Evolutionary conservation across 495 filamentous ascomycete species (phyloP).

Genomic region (Penicillium chermesinum): DNA sequence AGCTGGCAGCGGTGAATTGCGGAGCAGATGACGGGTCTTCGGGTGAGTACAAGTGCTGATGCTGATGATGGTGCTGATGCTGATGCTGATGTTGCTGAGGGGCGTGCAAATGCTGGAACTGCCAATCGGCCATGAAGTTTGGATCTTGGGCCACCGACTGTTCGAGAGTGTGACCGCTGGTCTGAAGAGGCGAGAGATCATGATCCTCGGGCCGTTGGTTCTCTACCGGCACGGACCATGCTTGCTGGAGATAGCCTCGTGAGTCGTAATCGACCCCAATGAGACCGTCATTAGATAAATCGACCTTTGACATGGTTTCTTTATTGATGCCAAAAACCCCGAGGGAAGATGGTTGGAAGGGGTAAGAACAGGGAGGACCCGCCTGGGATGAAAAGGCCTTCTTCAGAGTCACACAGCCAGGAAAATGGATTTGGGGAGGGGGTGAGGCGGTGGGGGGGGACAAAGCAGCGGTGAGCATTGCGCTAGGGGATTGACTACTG

Average conservation of each 20-base stretch:
- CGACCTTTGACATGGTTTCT: slow-evolving; percentile 39
- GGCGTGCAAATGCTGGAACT: slow-evolving; percentile 49
- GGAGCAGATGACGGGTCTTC: slow-evolving; percentile 48
- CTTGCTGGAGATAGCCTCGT: slow-evolving; percentile 41
- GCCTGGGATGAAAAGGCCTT: slow-evolving; percentile 27
- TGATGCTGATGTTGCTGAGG: slow-evolving; percentile 30
- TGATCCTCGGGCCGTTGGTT: slow-evolving; percentile 37
- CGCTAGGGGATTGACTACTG: slow-evolving; percentile 32
- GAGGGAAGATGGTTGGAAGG: slow-evolving; percentile 3
- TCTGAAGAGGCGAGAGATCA: slow-evolving; percentile 43
- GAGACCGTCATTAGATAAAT: slow-evolving; percentile 41
- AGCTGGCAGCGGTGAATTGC: slow-evolving; percentile 43
- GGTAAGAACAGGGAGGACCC: slow-evolving; percentile 15
- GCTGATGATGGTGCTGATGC: slow-evolving; percentile 17
- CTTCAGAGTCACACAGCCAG: slow-evolving; percentile 26
- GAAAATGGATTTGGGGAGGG: slow-evolving; percentile 17
- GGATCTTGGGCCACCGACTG: slow-evolving; percentile 42
- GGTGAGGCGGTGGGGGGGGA: slow-evolving; percentile 37
- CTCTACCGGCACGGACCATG: slow-evolving; percentile 43
- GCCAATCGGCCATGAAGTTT: slow-evolving; percentile 47
- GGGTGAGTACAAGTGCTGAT: slow-evolving; percentile 40
- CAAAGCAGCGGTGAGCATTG: slow-evolving; percentile 48
- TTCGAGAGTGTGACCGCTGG: slow-evolving; percentile 44
- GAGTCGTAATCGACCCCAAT: slow-evolving; percentile 47
- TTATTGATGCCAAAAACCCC: slow-evolving; percentile 12